These are phyloP conservation scores for Rhynchospora pubera DNA, from an alignment of 176 grass and related monocot genomes.

Conservation along the genomic window DNA sequence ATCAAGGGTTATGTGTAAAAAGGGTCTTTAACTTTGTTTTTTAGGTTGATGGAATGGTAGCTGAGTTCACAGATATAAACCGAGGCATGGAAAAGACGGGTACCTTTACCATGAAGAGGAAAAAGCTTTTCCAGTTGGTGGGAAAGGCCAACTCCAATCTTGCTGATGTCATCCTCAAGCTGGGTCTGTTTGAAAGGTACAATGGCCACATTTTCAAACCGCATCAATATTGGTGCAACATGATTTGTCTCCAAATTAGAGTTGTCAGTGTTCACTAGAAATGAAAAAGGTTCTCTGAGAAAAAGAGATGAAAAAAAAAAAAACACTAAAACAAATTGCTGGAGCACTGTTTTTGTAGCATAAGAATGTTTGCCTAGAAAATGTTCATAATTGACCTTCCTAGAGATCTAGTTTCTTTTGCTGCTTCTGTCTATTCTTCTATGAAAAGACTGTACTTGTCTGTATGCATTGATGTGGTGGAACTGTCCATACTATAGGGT, in stretches of 20 bases:
- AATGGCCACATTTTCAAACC: not conserved
- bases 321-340: not conserved
- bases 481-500: not conserved
- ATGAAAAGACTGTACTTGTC: not conserved
- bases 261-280: not conserved
- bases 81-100: conserved; percentile 95
- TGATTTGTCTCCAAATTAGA: not conserved
- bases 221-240: not conserved
- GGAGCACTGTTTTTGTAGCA: not conserved
- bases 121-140: conserved; percentile 98
- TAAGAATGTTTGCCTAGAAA: not conserved
- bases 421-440: not conserved
- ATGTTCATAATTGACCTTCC: not conserved
- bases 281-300: not conserved
- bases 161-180: conserved; percentile 98
- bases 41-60: conserved; percentile 98
- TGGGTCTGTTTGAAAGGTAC: conserved; percentile 97
- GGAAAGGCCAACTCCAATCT: conserved; percentile 99
- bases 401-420: conserved; percentile 6
- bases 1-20: conserved; percentile 25
- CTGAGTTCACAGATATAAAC: conserved; percentile 96
- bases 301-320: not conserved
- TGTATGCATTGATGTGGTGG: not conserved
- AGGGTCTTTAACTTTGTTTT: conserved; percentile 20
- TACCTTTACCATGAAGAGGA: conserved; percentile 97